Evolutionary conservation across 257 asterid genomes (phyloP).

Genomic region (Osmanthus fragrans): DNA sequence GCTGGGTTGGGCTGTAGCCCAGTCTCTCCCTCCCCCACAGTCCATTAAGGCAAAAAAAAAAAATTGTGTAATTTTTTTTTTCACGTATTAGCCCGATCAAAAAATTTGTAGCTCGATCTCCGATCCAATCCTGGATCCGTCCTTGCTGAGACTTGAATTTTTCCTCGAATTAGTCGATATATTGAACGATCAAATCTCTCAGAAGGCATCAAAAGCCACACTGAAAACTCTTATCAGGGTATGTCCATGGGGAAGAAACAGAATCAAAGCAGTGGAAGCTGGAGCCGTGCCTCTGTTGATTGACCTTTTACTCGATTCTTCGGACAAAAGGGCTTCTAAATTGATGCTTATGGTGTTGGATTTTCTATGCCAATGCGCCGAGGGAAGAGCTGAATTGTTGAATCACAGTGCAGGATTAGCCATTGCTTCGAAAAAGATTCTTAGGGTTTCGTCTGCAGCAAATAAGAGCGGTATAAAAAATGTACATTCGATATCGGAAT

Average conservation of each 20-base stretch:
- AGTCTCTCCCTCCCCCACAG: too few species aligned
- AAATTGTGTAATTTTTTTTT: too few species aligned
- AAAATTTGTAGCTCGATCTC: too few species aligned
- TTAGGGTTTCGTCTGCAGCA: slow-evolving; percentile 45
- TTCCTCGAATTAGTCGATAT: slow-evolving; percentile 36
- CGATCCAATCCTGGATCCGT: too few species aligned
- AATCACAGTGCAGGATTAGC: slow-evolving; percentile 49
- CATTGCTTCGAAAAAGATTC: slow-evolving; percentile 43
- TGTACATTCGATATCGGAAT: slow-evolving; percentile 35
- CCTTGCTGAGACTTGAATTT: slow-evolving; percentile 20
- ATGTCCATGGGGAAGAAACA: slow-evolving; percentile 40
- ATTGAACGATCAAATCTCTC: slow-evolving; percentile 38
- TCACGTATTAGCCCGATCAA: too few species aligned
- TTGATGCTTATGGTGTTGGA: slow-evolving; percentile 32
- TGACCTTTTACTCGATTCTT: slow-evolving; percentile 37
- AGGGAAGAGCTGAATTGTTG: slow-evolving; percentile 48
- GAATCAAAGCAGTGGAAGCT: slow-evolving; percentile 41
- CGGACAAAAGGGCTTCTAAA: slow-evolving; percentile 33
- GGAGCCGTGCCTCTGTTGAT: slow-evolving; percentile 31
- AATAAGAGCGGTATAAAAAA: slow-evolving; percentile 46
- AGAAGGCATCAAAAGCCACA: slow-evolving; percentile 32
- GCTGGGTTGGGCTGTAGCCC: too few species aligned
- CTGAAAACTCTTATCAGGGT: slow-evolving; percentile 23
- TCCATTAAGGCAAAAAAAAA: too few species aligned
- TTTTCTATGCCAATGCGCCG: slow-evolving; percentile 43